Percentiles rank a stretch among this genome's conserved stretches.
These are phyloP conservation scores for Malus hybrid DNA, from an alignment of 331 rosid species.

Conservation along the genomic window DNA sequence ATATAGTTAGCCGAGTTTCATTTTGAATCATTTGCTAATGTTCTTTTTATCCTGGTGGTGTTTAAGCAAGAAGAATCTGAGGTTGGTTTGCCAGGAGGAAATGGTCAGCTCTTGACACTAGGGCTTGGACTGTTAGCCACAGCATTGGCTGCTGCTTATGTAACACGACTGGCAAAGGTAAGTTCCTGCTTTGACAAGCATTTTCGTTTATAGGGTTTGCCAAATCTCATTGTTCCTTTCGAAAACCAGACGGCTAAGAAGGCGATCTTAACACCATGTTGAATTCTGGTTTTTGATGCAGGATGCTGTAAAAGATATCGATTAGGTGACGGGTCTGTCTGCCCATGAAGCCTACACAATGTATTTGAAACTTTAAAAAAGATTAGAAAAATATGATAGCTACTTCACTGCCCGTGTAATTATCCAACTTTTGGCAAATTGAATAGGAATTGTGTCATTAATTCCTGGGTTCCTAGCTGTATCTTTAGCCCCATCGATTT, in stretches of 20 bases:
- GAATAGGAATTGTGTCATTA: not conserved
- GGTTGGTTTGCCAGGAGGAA: constrained; percentile 55
- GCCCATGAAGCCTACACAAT: constrained; percentile 8
- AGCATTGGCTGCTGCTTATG: constrained; percentile 82
- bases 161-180: constrained; percentile 90
- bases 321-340: constrained; percentile 36
- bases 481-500: too few species aligned
- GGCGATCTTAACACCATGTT: not conserved
- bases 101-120: constrained; percentile 67
- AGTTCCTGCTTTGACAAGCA: not conserved
- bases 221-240: not conserved
- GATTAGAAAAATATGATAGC: not conserved
- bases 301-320: constrained; percentile 89
- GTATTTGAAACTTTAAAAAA: not conserved
- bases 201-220: not conserved
- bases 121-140: constrained; percentile 82
- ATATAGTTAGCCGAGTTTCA: not conserved
- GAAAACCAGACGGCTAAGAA: too few species aligned
- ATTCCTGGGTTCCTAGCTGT: too few species aligned
- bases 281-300: constrained; percentile 26
- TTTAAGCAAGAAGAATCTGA: constrained; percentile 92
- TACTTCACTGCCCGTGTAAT: constrained; percentile 8
- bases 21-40: not conserved
- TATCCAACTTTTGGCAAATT: constrained; percentile 2
- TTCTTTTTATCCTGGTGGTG: constrained; percentile 7